Base-by-base conservation (phyloP, 305 asterid genomes). In the Fraxinus nigra region DNA sequence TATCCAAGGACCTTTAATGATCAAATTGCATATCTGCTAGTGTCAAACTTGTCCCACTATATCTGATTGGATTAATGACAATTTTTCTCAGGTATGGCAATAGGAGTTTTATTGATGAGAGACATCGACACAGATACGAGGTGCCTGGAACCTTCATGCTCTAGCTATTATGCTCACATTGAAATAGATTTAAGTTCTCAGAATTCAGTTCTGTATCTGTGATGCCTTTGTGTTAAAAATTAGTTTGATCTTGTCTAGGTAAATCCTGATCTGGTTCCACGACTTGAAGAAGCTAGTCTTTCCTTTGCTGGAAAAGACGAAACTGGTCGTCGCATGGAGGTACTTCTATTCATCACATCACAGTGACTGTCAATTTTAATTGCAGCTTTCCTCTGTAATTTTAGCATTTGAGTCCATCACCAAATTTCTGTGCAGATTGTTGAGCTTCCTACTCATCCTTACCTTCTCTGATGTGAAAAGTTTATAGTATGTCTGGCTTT, bases 121-220 rank as follows among this genome's bases (percentile, higher is more conserved):
- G 99, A 86, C 98, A 95, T 87, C 93, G 98, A 70, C 99, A 95
- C 86, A 90, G 98, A 92, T 95, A 95, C 76, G 99, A 95, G 99
- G 98, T 93, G 83, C 48, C 74, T 78, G 75, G 82, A 82, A 84
- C 59, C 54, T 59, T 73, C 74, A 28, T 37, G 59, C 59, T 79
- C 37, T 87, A 34, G 70, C 38, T 20, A 74, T 65, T 79, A 77
- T 78, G 51, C 40, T 24, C 16, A 22, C 79, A 43, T 82, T 65
- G 63, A 83, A 38, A 72, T 74, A 43, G 61, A 75, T 80, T 74
- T 46, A 32, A 30, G 13, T 30, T 81, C 37, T 18, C 48, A 37
- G 37, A 77, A 54, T 10, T 59, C 40, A 20, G 0, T 14, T 76
- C 75, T 56, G 56, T 80, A 24, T 37, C 59, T 40, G 13, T 40